Base-by-base conservation (phyloP, 768 basidiomycete species). In the Termitomyces sp. region DNA sequence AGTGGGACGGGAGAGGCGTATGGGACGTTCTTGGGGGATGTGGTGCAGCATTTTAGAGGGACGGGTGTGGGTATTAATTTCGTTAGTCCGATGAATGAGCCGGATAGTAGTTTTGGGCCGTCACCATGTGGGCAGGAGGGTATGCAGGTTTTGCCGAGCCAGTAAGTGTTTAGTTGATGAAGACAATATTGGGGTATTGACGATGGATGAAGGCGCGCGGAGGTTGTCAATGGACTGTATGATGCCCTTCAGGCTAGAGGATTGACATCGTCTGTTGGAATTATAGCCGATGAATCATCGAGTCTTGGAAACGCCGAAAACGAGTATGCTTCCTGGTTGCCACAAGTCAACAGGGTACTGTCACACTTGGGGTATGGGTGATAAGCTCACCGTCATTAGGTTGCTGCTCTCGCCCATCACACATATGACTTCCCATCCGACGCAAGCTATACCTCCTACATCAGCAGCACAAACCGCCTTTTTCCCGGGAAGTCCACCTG, bases 371-470 rank as follows among this genome's bases (percentile, higher is more conserved):
- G 36, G 1, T 20, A 8, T 14, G 20, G 38, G n/a, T 1, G 3
- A 37, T 37, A 47, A 32, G 34, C 17, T 47, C 32, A 50, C 7
- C n/a, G n/a, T 47, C 6, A 17, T 45, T 59, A 74, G 71, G 73
- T 81, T 4, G 71, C 72, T 10, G 78, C 74, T 12, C 63, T 80
- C 32, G 74, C 74, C 12, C 79, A 79, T 56, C 79, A 81, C 61
- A 78, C 77, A n/a, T 81, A 80, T 62, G 77, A 77, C 53, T 81
- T 80, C 66, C 76, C 77, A 3, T 72, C 67, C n/a, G 79, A 79
- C 59, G 60, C 71, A 5, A 71, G 68, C 59, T 78, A 78, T 53
- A 63, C 66, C 0, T 69, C 68, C 4, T 77, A 72, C 42, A 59
- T 74, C 55, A 71, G 63, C 45, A 72, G 60, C 29, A 70, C 71